Percentiles rank a stretch among this genome's conserved stretches.
Evolutionary conservation across 176 grass and related monocot genomes (phyloP).

Genomic region (Calamus simplicifolius): DNA sequence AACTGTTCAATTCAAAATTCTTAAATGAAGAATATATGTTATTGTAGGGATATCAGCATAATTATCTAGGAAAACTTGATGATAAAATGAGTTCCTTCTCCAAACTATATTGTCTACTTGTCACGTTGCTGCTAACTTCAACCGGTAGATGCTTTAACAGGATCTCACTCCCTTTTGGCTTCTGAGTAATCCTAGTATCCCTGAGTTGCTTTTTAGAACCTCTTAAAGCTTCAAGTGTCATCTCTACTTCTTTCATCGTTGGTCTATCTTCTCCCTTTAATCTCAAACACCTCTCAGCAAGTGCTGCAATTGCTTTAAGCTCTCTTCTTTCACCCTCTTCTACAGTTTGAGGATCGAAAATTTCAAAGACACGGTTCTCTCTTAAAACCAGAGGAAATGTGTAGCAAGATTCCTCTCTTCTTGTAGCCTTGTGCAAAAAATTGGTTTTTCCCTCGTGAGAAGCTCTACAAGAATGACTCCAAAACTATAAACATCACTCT

Average conservation of each 20-base stretch:
- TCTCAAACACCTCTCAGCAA: background rate
- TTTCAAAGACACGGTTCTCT: background rate
- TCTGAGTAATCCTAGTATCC: background rate
- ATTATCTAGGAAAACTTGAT: no score
- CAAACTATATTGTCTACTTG: no score
- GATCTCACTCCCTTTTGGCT: no score
- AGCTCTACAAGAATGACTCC: conserved; percentile 44
- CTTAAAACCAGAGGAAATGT: background rate
- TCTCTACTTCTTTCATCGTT: conserved; percentile 1
- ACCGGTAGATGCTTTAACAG: no score
- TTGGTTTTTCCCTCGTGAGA: conserved; percentile 30
- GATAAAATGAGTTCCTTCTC: no score
- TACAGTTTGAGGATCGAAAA: background rate
- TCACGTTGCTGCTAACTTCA: no score
- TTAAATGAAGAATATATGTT: no score
- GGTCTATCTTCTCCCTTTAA: background rate
- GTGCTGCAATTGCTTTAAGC: background rate
- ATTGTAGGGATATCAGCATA: no score
- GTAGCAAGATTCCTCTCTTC: background rate
- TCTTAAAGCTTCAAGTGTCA: background rate
- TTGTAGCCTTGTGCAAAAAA: background rate
- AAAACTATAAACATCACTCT: conserved; percentile 48
- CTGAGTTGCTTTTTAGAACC: background rate
- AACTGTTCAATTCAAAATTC: no score
- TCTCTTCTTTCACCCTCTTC: background rate